Evolutionary conservation across 1,284 basidiomycete species (phyloP), one percentile per base, ranked within the genome.

Genomic region (Cystobasidiaceae sp.): DNA sequence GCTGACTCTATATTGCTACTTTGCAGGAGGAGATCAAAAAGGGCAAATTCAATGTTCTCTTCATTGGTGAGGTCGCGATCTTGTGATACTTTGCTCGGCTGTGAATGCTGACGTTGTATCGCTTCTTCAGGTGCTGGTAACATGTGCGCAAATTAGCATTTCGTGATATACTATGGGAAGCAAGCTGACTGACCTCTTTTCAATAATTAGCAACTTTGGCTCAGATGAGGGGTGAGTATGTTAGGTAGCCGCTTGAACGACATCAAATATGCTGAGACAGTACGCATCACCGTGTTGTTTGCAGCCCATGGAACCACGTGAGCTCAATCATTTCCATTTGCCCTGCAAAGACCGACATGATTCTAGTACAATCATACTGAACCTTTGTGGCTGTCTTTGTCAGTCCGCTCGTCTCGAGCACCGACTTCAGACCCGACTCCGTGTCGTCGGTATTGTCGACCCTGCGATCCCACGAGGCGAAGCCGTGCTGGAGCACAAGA

Each of bases 381-480:
- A 17, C 9, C 39, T 33, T 15, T 23, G 5, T 48, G 30, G 3
- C 30, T n/a, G 13, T n/a, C n/a, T 25, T 11, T 17, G 32, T 2
- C 37, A 62, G 60, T 62, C 60, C 27, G 60, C 60, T 41, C 65
- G 58, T 27, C 39, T 59, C 28, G 57, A 67, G 59, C 66, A 67
- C 43, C 54, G 57, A 43, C 88, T 98, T 67, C 94, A 94, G 49
- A 89, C 87, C 23, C 90, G 94, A 73, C 87, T 98, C 78, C 97
- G 96, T 78, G 92, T 98, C 59, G 85, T 91, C 61, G 94, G 91
- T 15, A 82, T 98, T 65, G 89, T 98, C 74, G 94, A 98, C 77
- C 94, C 96, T 30, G 86, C 86, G 13, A 81, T 84, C 62, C 86
- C 89, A 44, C 90, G 92, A 67, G 91, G 93, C 19, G 82, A 85